Percentiles rank a stretch among this genome's conserved stretches.
phyloP scores from a whole-genome alignment of 2,329 filamentous ascomycete genomes.

The Chrysoporthe cubensis region DNA sequence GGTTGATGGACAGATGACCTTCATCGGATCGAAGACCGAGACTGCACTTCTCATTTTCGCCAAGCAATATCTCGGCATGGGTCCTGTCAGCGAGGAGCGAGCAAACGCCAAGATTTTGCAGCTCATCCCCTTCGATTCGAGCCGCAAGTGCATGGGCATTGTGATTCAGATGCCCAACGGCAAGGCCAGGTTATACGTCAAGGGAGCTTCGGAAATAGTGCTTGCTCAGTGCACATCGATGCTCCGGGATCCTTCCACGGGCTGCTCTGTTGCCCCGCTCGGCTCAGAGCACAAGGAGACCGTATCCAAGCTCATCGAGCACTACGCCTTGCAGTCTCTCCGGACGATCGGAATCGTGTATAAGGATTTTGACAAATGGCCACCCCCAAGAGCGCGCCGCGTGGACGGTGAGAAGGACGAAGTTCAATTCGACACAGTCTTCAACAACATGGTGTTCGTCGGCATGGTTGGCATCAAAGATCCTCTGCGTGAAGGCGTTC shows the following conservation, averaged over 20 bases:
- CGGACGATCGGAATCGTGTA: conserved; percentile 85
- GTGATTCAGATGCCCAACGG: conserved; percentile 57
- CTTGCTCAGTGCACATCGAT: conserved; percentile 58
- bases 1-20: conserved; percentile 66
- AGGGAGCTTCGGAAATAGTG: conserved; percentile 69
- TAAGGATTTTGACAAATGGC: conserved; percentile 84
- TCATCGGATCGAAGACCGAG: conserved; percentile 79
- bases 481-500: conserved; percentile 75
- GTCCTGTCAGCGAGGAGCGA: conserved; percentile 65
- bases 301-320: conserved; percentile 70
- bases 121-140: conserved; percentile 75
- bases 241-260: conserved; percentile 52
- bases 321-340: conserved; percentile 78
- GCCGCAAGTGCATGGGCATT: conserved; percentile 72
- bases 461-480: conserved; percentile 81
- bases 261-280: conserved; percentile 48
- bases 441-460: conserved; percentile 69
- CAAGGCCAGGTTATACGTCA: conserved; percentile 60
- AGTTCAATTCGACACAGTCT: conserved; percentile 68
- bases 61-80: conserved; percentile 68
- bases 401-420: conserved; percentile 61
- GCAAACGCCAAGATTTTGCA: conserved; percentile 59
- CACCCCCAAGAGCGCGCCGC: conserved; percentile 65
- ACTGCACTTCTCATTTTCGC: conserved; percentile 74
- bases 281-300: conserved; percentile 57